These are phyloP conservation scores for Leccinum griseonigrum DNA, from an alignment of 1,284 basidiomycete species.

Conservation along the genomic window DNA sequence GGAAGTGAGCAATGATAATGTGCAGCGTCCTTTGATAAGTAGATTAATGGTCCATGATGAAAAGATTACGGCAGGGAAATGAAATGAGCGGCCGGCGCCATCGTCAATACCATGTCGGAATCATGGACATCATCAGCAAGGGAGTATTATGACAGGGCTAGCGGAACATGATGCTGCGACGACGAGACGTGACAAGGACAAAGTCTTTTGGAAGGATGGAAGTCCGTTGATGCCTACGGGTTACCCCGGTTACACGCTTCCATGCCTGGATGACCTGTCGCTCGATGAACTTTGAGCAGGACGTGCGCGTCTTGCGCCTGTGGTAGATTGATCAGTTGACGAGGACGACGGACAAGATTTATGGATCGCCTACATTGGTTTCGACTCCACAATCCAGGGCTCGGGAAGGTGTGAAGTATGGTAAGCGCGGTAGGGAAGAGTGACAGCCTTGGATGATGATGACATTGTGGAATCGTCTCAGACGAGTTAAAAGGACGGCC, in stretches of 20 bases:
- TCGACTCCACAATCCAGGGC: slow-evolving; percentile 26
- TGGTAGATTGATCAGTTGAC: not conserved
- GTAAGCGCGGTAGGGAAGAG: slow-evolving; percentile 12
- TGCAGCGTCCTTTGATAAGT: slow-evolving; percentile 11
- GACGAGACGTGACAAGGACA: slow-evolving; percentile 54
- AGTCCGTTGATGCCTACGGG: slow-evolving; percentile 49
- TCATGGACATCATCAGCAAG: slow-evolving; percentile 9
- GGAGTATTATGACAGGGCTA: slow-evolving; percentile 1
- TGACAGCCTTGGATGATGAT: slow-evolving; percentile 9
- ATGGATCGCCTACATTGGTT: slow-evolving; percentile 22
- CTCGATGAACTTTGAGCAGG: slow-evolving; percentile 50
- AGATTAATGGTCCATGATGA: slow-evolving; percentile 4
- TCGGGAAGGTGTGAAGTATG: slow-evolving; percentile 19
- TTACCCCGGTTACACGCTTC: slow-evolving; percentile 56
- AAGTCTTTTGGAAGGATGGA: slow-evolving; percentile 59
- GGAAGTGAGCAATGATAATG: not conserved
- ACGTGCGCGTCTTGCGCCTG: slow-evolving; percentile 26
- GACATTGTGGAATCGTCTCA: slow-evolving; percentile 20
- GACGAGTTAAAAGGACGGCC: slow-evolving; percentile 29
- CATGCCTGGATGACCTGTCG: slow-evolving; percentile 57
- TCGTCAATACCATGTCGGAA: slow-evolving; percentile 1
- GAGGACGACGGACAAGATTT: not conserved
- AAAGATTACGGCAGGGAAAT: slow-evolving; percentile 7
- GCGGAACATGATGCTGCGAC: slow-evolving; percentile 45
- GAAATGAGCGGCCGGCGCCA: slow-evolving; percentile 13